Evolutionary conservation across 257 asterid species (phyloP).

Genomic region (Leptodermis oblonga): DNA sequence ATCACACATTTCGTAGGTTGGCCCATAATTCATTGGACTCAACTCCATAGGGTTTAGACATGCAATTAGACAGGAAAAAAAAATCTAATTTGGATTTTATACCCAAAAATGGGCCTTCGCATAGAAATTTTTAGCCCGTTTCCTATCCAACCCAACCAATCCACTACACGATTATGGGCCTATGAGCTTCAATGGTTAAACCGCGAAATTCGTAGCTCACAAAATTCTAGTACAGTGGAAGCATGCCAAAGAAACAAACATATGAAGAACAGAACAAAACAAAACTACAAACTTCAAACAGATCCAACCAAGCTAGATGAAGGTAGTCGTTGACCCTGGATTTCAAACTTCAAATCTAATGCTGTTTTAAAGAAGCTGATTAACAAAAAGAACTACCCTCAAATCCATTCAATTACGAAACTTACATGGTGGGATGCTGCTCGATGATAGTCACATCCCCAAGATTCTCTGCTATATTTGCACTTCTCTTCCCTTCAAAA

Average conservation of each 20-base stretch:
- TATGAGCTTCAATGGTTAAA: no score
- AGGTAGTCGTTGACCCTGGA: not conserved
- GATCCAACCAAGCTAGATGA: not conserved
- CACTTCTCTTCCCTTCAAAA: not conserved
- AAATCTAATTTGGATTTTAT: no score
- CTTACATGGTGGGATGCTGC: no score
- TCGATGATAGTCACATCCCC: not conserved
- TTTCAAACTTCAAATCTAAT: not conserved
- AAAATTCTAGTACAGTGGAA: not conserved
- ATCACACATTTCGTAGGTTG: no score
- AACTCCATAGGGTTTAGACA: no score
- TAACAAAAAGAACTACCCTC: not conserved
- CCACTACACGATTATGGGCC: no score
- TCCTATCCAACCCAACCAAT: no score
- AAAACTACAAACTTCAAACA: not conserved
- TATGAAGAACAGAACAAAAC: not conserved
- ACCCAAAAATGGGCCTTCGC: no score
- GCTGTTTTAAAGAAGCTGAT: not conserved
- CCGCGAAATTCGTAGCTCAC: not conserved
- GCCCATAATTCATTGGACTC: no score
- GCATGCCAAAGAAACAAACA: not conserved
- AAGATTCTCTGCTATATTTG: not conserved
- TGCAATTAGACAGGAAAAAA: no score
- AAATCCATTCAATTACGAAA: not conserved
- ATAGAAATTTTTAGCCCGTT: no score